Evolutionary conservation across 78 protist species (phyloP).

Genomic region (Acrasis kona): DNA sequence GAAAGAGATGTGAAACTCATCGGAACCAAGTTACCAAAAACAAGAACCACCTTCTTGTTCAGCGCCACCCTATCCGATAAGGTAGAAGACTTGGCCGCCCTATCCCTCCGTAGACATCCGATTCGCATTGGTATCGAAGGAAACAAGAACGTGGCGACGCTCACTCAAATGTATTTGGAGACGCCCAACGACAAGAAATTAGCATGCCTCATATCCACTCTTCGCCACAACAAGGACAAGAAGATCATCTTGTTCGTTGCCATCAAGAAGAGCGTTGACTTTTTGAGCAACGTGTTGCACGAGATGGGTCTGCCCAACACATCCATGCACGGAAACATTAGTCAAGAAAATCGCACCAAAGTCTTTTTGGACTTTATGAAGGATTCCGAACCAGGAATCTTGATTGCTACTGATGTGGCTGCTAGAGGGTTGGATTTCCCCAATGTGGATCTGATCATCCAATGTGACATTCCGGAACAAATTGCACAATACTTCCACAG

Average conservation of each 20-base stretch:
- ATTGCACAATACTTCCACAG: background rate
- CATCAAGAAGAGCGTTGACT: no score
- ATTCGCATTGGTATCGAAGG: no score
- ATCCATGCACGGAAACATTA: constrained; percentile 13
- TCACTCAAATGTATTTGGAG: no score
- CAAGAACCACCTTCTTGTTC: background rate
- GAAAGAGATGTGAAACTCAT: constrained; percentile 18
- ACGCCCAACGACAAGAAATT: no score
- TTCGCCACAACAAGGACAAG: no score
- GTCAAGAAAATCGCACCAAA: background rate
- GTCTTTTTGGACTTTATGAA: background rate
- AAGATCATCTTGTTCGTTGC: no score
- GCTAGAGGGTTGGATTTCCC: constrained; percentile 86
- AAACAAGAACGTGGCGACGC: no score
- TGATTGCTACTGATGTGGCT: constrained; percentile 93
- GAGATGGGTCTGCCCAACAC: no score
- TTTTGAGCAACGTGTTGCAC: no score
- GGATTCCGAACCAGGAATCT: constrained; percentile 18
- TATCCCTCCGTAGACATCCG: no score
- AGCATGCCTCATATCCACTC: no score
- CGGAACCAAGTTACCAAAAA: background rate
- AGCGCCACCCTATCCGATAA: constrained; percentile 16
- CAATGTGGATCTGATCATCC: constrained; percentile 49
- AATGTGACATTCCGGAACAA: constrained; percentile 42
- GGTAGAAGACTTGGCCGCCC: background rate